Conservation (phyloP, 768 basidiomycete species). For the Termitomyces sp. region DNA sequence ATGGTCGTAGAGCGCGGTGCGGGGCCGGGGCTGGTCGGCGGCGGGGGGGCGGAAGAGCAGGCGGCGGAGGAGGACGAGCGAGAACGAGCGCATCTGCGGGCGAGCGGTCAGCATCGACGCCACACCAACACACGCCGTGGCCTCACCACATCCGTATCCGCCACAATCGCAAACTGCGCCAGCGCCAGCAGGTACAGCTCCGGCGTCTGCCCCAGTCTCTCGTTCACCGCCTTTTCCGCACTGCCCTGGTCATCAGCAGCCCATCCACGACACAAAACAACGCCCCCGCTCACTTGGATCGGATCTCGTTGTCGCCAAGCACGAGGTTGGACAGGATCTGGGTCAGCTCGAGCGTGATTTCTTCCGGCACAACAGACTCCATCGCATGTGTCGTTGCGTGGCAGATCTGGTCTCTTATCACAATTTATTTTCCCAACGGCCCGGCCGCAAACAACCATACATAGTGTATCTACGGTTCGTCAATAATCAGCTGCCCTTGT, state of each 20-base stretch:
- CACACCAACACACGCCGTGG: too few relatives aligned
- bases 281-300: conserved; percentile 47
- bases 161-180: conserved; percentile 71
- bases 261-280: too few relatives aligned
- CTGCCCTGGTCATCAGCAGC: conserved; percentile 22
- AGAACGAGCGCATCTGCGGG: conserved; percentile 60
- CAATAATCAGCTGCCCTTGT: too few relatives aligned
- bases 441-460: too few relatives aligned
- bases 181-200: conserved; percentile 77
- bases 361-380: conserved; percentile 53
- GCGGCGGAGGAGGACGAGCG: conserved; percentile 68
- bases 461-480: too few relatives aligned
- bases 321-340: conserved; percentile 85
- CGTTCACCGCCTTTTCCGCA: conserved; percentile 80
- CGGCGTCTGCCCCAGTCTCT: conserved; percentile 70
- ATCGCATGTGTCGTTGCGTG: conserved; percentile 16
- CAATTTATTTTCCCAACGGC: too few relatives aligned
- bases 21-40: conserved; percentile 9
- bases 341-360: conserved; percentile 71
- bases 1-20: conserved; percentile 69
- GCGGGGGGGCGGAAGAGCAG: conserved; percentile 66
- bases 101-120: too few relatives aligned
- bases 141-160: conserved; percentile 77
- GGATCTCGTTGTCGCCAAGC: conserved; percentile 78
- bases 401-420: too few relatives aligned